A percentile compares a stretch with the other conserved stretches of the same genome.
Conservation (phyloP, 805 yeast genomes). For the Saturnispora sanitii region DNA sequence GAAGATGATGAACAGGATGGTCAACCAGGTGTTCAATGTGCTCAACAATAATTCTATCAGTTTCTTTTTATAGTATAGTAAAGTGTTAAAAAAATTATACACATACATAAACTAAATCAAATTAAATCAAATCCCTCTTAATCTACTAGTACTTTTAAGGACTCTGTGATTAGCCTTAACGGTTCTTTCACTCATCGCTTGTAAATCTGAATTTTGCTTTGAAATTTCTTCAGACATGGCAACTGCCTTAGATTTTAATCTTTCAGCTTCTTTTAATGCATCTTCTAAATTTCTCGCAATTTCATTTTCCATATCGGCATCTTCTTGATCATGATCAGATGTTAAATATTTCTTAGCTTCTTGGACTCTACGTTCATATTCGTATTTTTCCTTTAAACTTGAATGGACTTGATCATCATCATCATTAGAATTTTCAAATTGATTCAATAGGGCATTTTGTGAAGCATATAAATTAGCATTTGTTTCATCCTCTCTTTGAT, state of each 20-base stretch:
- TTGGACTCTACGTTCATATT: slow-evolving; percentile 40
- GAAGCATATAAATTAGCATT: slow-evolving; percentile 20
- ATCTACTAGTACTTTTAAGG: slow-evolving; percentile 24
- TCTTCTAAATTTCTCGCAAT: slow-evolving; percentile 76
- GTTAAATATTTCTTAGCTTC: slow-evolving; percentile 67
- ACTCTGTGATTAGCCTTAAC: slow-evolving; percentile 78
- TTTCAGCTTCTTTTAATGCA: slow-evolving; percentile 55
- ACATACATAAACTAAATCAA: neutral
- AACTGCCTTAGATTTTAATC: slow-evolving; percentile 63
- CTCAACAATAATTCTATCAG: slow-evolving; percentile 80
- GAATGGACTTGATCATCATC: slow-evolving; percentile 13
- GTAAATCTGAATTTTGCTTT: slow-evolving; percentile 65
- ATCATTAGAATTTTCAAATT: slow-evolving; percentile 35
- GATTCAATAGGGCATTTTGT: slow-evolving; percentile 30
- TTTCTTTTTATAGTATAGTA: neutral
- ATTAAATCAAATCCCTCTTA: slow-evolving; percentile 22
- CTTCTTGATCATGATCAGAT: slow-evolving; percentile 78
- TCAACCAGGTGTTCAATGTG: slow-evolving; percentile 83
- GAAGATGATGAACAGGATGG: slow-evolving; percentile 47
- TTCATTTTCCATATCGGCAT: slow-evolving; percentile 85
- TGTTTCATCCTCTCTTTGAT: slow-evolving; percentile 22
- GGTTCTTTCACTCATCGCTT: slow-evolving; percentile 71
- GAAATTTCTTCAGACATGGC: slow-evolving; percentile 70
- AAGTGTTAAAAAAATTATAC: neutral
- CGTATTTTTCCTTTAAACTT: slow-evolving; percentile 34